Evolutionary conservation across 306 rosid species (phyloP).

Genomic region (Morella rubra): DNA sequence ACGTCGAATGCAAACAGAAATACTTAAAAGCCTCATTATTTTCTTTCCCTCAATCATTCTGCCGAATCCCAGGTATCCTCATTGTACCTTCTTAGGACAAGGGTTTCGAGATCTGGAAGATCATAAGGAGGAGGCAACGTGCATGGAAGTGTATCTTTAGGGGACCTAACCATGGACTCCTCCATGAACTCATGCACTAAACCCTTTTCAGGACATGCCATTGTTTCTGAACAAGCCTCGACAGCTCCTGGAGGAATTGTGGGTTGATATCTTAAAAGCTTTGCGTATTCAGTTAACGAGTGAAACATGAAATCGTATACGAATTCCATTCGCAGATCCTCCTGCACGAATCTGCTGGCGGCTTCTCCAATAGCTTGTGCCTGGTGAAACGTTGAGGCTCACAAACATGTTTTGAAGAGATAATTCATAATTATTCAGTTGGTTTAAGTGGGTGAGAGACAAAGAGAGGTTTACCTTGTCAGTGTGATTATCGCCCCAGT

Average conservation of each 20-base stretch:
- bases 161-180: conserved; percentile 36
- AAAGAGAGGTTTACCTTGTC: conserved; percentile 10
- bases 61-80: too few relatives aligned
- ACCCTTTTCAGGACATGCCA: conserved; percentile 22
- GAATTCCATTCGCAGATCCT: conserved; percentile 41
- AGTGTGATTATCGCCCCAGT: conserved; percentile 48
- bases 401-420: too few relatives aligned
- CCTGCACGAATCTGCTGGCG: conserved; percentile 32
- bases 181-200: conserved; percentile 16
- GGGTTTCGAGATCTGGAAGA: neutral
- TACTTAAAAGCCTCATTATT: too few relatives aligned
- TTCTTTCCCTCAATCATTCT: too few relatives aligned
- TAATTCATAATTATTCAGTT: too few relatives aligned
- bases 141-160: conserved; percentile 44
- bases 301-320: conserved; percentile 59
- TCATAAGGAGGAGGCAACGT: neutral
- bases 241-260: conserved; percentile 32
- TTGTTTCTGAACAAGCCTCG: conserved; percentile 41
- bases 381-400: neutral
- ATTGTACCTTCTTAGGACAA: neutral
- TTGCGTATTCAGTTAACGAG: conserved; percentile 36
- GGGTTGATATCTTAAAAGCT: conserved; percentile 43
- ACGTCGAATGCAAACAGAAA: too few relatives aligned
- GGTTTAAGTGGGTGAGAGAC: too few relatives aligned
- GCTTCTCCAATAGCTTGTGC: conserved; percentile 35